Evolutionary conservation across 768 basidiomycete species (phyloP), one percentile per base, ranked within the genome.

Genomic region (Kwoniella bestiolae): DNA sequence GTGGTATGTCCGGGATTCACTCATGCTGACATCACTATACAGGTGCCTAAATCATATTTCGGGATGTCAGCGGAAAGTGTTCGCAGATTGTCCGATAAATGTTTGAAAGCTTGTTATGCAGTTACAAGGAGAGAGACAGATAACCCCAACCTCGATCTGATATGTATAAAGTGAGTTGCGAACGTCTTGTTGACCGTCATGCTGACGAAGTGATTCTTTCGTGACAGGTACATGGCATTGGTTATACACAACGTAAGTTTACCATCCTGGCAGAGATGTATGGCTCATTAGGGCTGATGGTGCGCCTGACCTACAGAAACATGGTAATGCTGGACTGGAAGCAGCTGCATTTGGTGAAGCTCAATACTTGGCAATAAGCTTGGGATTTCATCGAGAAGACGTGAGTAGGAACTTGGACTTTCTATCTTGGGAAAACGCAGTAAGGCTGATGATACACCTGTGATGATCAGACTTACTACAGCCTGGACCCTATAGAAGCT

Each of bases 41-140:
- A 71, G 70, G 57, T 71, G 5, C 71, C 71, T 3, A 61, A 61
- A 57, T 58, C 71, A 4, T 72, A 66, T 53, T 72, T 72, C 31
- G 67, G 67, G 0, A 60, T 72, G 26, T 65, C 71, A 18, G 63
- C 64, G 26, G 71, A 66, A 25, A 55, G 60, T 26, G 71, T 73
- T 1, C 45, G 71, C 16, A 56, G 38, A 45, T 52, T 69, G 5
- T 73, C 71, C 2, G 65, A 67, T 55, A 59, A 58, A 51, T 73
- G 71, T 46, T 18, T 73, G 47, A 64, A 65, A 57, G 70, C 66
- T 4, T 60, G 58, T 62, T 46, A 65, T 34, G 60, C 59, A 1
- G 66, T 71, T 11, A 58, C 50, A 3, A 52, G 66, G 14, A 57
- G 57, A 32, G 65, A 67, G 46, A 66, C 64, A 57, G 66, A 67